phyloP scores from a whole-genome alignment of 257 asterid genomes.

The Lithospermum erythrorhizon region DNA sequence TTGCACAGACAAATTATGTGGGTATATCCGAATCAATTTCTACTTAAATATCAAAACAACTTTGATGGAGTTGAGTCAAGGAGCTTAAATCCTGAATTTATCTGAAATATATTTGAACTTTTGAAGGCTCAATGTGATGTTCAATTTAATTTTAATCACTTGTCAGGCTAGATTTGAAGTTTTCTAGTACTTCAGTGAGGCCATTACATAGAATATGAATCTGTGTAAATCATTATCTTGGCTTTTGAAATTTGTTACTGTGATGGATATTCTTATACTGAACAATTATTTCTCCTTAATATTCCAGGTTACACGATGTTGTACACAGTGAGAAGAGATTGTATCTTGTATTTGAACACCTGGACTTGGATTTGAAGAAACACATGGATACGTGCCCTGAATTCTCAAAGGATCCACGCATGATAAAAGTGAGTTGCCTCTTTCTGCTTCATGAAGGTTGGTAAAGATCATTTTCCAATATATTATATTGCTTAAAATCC shows the following conservation, averaged over 20 bases:
- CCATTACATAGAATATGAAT: too few relatives aligned
- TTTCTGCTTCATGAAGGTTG: conserved; percentile 15
- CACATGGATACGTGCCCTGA: conserved; percentile 96
- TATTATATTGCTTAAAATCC: not conserved
- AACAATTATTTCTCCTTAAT: not conserved
- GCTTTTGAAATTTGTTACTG: too few relatives aligned
- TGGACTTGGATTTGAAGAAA: conserved; percentile 94
- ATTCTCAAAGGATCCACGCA: conserved; percentile 66
- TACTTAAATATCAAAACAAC: not conserved
- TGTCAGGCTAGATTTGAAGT: not conserved
- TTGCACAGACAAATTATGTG: not conserved
- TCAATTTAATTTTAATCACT: too few relatives aligned
- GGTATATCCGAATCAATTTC: too few relatives aligned
- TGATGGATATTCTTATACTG: not conserved
- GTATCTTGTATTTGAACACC: conserved; percentile 87
- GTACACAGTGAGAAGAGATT: conserved; percentile 84
- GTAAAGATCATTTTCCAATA: conserved; percentile 1
- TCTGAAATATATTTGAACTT: not conserved
- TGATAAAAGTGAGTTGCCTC: conserved; percentile 55
- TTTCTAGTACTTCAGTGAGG: not conserved
- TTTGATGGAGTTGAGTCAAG: too few relatives aligned
- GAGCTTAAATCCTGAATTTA: not conserved
- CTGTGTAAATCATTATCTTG: too few relatives aligned
- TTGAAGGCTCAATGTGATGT: not conserved
- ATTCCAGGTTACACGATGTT: conserved; percentile 86